Percentiles rank a stretch among this genome's conserved stretches.
Evolutionary conservation across 2,329 filamentous ascomycete genomes (phyloP).

Genomic region (Didymella lethalis): DNA sequence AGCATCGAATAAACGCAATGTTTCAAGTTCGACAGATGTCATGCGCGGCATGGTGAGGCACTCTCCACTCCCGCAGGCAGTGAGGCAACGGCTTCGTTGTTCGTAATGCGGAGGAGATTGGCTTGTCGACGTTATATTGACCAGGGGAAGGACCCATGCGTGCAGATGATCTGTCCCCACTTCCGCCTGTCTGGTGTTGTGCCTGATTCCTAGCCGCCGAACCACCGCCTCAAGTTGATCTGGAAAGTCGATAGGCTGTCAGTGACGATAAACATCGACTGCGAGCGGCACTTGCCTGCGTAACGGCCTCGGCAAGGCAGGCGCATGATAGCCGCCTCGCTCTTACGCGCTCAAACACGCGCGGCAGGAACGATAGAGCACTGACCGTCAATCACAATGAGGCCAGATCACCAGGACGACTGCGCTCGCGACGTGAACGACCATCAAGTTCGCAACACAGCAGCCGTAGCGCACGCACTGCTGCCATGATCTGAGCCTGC

Average conservation of each 20-base stretch:
- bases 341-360: neutral
- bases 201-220: neutral
- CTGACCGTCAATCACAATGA: neutral
- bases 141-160: slow-evolving; percentile 15
- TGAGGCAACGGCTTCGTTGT: slow-evolving; percentile 17
- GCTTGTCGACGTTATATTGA: slow-evolving; percentile 20
- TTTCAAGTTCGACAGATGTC: slow-evolving; percentile 18
- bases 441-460: neutral
- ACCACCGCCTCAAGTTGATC: slow-evolving; percentile 3
- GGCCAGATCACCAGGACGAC: neutral
- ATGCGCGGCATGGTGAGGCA: slow-evolving; percentile 15
- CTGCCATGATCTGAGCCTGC: neutral
- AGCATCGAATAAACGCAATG: slow-evolving; percentile 19
- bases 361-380: neutral
- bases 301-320: neutral
- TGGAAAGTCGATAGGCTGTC: neutral
- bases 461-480: neutral
- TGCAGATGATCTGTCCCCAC: slow-evolving; percentile 12
- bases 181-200: slow-evolving; percentile 4
- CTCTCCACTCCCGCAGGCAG: slow-evolving; percentile 16
- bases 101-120: slow-evolving; percentile 22
- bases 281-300: neutral
- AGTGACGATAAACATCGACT: neutral
- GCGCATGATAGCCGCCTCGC: neutral
- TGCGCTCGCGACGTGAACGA: neutral